Conservation (phyloP, 1,284 basidiomycete genomes). For the Singerocomus rubriflavus region DNA sequence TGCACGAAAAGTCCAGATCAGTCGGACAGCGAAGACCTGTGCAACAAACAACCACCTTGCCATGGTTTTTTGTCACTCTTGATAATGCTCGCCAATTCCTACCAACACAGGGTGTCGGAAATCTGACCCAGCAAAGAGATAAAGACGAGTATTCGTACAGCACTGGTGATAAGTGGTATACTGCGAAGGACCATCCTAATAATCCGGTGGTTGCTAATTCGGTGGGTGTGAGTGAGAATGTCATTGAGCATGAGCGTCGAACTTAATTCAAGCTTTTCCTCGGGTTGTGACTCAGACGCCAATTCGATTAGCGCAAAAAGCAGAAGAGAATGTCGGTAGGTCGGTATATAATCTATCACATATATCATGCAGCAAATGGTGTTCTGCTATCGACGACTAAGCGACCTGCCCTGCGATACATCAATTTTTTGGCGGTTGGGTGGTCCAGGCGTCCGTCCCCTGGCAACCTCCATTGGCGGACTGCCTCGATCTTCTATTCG, state of each 20-base stretch:
- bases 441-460: constrained; percentile 30
- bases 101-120: constrained; percentile 13
- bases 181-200: constrained; percentile 16
- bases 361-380: constrained; percentile 2
- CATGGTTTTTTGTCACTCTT: constrained; percentile 55
- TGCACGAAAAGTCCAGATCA: constrained; percentile 4
- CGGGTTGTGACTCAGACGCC: neutral
- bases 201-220: constrained; percentile 1
- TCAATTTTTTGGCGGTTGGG: constrained; percentile 19
- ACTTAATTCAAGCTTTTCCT: neutral
- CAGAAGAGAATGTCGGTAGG: constrained; percentile 7
- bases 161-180: constrained; percentile 24
- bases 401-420: constrained; percentile 21
- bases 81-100: constrained; percentile 69
- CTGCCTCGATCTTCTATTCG: constrained; percentile 16
- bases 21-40: neutral
- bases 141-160: constrained; percentile 19
- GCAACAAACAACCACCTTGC: constrained; percentile 31
- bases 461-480: constrained; percentile 12
- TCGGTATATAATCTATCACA: constrained; percentile 10
- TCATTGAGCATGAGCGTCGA: constrained; percentile 10
- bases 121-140: neutral
- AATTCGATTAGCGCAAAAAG: constrained; percentile 1
- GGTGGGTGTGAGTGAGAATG: constrained; percentile 1
- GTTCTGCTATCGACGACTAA: constrained; percentile 22